These are phyloP conservation scores for Cylindrodendrum hubeiense DNA, from an alignment of 2,329 filamentous ascomycete species.

Conservation along the genomic window DNA sequence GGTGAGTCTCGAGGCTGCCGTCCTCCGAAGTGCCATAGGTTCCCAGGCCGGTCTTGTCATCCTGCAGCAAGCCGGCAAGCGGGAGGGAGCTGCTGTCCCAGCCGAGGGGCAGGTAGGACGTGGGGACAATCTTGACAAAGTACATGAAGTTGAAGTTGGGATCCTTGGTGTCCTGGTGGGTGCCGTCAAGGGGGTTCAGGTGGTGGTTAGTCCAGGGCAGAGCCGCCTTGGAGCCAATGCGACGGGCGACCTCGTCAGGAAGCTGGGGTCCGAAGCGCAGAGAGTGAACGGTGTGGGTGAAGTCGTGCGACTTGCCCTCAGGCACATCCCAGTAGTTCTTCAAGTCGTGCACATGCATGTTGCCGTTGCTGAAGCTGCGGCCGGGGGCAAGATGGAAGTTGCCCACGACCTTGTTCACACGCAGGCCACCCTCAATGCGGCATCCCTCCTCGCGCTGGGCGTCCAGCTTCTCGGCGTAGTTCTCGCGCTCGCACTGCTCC, in stretches of 20 bases:
- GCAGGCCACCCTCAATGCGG: conserved; percentile 89
- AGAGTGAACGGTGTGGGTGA: conserved; percentile 88
- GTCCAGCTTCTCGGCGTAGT: conserved; percentile 90
- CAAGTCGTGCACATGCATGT: conserved; percentile 97
- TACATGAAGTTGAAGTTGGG: conserved; percentile 98
- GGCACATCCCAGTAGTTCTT: conserved; percentile 91
- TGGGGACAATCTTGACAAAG: conserved; percentile 98
- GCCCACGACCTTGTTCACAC: conserved; percentile 97
- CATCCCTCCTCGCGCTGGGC: conserved; percentile 92
- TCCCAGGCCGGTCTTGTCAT: conserved; percentile 77
- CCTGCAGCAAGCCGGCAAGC: conserved; percentile 52
- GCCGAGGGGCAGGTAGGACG: conserved; percentile 91
- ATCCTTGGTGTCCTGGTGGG: conserved; percentile 81
- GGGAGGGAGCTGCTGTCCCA: conserved; percentile 74
- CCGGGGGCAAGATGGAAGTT: conserved; percentile 99
- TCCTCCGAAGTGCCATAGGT: conserved; percentile 62
- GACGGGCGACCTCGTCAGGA: conserved; percentile 76
- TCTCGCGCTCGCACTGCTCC: conserved; percentile 94
- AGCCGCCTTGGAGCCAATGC: conserved; percentile 62
- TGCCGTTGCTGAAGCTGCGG: conserved; percentile 94
- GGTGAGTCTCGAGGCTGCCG: conserved; percentile 95
- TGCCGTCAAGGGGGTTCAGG: conserved; percentile 88
- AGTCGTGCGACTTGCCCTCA: conserved; percentile 80
- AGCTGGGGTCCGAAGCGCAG: conserved; percentile 94
- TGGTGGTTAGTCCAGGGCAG: conserved; percentile 87